Evolutionary conservation across 371 early-diverging fungal species (phyloP), one percentile per base, ranked within the genome.

Genomic region (Mycotypha africana): DNA sequence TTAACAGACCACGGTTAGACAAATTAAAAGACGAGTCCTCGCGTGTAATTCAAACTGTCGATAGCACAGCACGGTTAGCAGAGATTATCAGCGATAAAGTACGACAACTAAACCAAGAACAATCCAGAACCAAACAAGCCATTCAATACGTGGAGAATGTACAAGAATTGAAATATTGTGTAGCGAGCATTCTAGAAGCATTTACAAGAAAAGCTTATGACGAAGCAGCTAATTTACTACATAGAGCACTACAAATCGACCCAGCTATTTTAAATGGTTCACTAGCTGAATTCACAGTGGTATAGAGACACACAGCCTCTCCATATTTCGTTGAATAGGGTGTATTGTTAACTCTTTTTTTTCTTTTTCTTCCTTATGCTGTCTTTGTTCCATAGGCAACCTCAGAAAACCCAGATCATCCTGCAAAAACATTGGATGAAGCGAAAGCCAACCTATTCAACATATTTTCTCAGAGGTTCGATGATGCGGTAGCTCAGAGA

Each of bases 81-180:
- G 90, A 88, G 43, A 71, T 75, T 3, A 91, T 92, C 45, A 87
- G 88, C 49, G 85, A 74, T 23, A 86, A 86, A 58, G 91, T 92
- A 26, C 69, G 93, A 26, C 84, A 85, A 45, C 58, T 92, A 30
- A 92, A 92, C 56, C 70, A 82, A 45, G 89, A 92, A 50, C 88
- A 83, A 71, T 84, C 84, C 21, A 69, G 82, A 38, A 84, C 89
- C 7, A 79, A 84, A 60, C 62, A 74, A 46, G 80, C 88, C 0
- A 81, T 90, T 17, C 39, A 56, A 34, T 78, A 86, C 22, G 84
- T 89, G 3, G 81, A 84, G 39, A 84, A 88, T 49, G 76, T 87
- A 9, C 88, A 88, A 55, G 86, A 86, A 45, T 67, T 89, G 19
- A 83, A 85, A 54, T 66, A 65, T 39, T 88, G 89, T 59, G 81